Percentiles rank a stretch among this genome's conserved stretches.
These are phyloP conservation scores for Phialophora verrucosa DNA, from an alignment of 2,329 filamentous ascomycete species.

Conservation along the genomic window DNA sequence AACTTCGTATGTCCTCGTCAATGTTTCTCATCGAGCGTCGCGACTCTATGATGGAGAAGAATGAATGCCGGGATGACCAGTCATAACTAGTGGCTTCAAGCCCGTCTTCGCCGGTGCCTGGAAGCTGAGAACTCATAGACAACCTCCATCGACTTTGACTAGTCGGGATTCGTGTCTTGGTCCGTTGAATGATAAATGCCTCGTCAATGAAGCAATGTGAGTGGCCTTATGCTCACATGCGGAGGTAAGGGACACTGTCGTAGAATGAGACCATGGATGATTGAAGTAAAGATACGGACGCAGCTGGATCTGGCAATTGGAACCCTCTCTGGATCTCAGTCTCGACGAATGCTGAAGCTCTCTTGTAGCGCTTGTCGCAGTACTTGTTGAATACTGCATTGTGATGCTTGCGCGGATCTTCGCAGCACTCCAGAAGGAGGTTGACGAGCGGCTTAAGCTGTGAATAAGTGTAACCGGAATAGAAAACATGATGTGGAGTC, in stretches of 20 bases:
- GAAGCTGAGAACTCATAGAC: neutral
- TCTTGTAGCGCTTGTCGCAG: conserved; percentile 82
- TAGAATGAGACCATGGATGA: conserved; percentile 34
- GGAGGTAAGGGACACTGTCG: conserved; percentile 36
- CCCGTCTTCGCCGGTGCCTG: neutral
- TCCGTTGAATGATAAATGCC: neutral
- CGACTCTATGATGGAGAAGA: conserved; percentile 23
- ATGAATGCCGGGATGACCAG: conserved; percentile 17
- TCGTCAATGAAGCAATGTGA: conserved; percentile 3
- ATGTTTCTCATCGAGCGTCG: conserved; percentile 21
- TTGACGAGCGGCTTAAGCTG: conserved; percentile 80
- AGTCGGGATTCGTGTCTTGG: neutral
- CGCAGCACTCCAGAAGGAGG: conserved; percentile 86
- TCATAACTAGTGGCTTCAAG: neutral
- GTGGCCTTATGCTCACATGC: conserved; percentile 20
- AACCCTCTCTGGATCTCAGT: conserved; percentile 70
- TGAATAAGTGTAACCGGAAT: conserved; percentile 87
- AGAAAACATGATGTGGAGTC: conserved; percentile 84
- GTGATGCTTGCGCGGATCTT: conserved; percentile 80
- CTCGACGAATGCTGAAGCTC: conserved; percentile 79
- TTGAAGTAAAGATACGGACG: conserved; percentile 26
- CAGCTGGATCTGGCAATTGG: conserved; percentile 50
- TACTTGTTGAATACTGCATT: conserved; percentile 91
- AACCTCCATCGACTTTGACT: too few relatives aligned
- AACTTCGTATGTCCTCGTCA: conserved; percentile 36